A percentile compares a stretch with the other conserved stretches of the same genome.
Conservation (phyloP, 2,329 filamentous ascomycete genomes). For the Paracamarosporium sp. region DNA sequence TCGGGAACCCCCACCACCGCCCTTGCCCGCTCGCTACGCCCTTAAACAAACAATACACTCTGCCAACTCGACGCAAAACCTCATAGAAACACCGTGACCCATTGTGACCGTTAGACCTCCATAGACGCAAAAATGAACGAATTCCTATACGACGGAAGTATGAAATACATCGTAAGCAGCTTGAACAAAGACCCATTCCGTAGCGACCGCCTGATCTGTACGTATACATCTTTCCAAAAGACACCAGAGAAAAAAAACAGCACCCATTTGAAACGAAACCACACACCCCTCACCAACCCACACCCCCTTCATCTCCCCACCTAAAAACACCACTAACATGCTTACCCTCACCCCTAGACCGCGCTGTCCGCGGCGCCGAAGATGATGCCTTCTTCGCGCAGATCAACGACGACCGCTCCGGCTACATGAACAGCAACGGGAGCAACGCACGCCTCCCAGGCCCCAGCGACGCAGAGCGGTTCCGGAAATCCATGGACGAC, state of each 20-base stretch:
- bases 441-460: conserved; percentile 27
- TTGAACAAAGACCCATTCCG: conserved; percentile 31
- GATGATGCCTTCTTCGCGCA: conserved; percentile 32
- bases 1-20: not conserved
- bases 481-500: conserved; percentile 25
- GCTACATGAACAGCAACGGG: conserved; percentile 32
- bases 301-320: no score
- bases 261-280: no score
- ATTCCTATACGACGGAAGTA: no score
- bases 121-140: no score
- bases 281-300: not conserved
- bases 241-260: no score
- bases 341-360: conserved; percentile 6
- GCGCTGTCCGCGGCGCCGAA: conserved; percentile 25
- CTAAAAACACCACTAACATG: not conserved
- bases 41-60: not conserved
- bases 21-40: not conserved
- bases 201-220: conserved; percentile 26
- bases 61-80: not conserved
- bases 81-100: no score
- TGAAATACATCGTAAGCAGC: no score
- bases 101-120: no score
- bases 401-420: conserved; percentile 29
- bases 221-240: not conserved
- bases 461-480: conserved; percentile 18